Conservation (phyloP, 2,329 filamentous ascomycete species). For the Calonectria crousiana region DNA sequence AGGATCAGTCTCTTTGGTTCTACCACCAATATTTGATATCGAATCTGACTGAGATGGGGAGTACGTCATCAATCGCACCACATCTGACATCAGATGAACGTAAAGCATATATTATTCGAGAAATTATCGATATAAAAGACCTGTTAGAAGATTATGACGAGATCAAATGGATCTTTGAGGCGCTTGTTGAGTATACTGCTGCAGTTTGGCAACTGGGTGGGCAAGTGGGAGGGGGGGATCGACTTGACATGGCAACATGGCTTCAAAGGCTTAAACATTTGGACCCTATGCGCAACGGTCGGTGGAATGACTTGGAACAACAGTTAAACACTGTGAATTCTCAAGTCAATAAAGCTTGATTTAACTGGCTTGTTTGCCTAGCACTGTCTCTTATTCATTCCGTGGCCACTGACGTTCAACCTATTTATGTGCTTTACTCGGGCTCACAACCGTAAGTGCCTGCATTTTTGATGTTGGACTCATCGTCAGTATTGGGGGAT, state of each 20-base stretch:
- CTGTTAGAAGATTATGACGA: conserved; percentile 69
- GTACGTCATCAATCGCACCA: conserved; percentile 71
- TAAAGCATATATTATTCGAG: conserved; percentile 72
- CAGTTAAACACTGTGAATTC: conserved; percentile 42
- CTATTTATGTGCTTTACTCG: neutral
- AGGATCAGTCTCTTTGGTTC: conserved; percentile 97
- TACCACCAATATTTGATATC: conserved; percentile 92
- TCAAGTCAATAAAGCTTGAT: neutral
- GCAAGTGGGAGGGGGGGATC: conserved; percentile 56
- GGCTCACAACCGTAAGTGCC: neutral
- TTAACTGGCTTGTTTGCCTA: too few species aligned
- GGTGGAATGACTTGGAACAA: conserved; percentile 79
- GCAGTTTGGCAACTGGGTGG: conserved; percentile 67
- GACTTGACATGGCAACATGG: conserved; percentile 66
- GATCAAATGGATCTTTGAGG: conserved; percentile 89
- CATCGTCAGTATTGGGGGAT: neutral
- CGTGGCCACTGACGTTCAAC: neutral
- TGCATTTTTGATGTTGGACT: neutral
- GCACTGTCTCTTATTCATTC: too few species aligned
- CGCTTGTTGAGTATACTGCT: conserved; percentile 80
- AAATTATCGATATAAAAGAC: conserved; percentile 81
- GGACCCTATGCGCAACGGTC: conserved; percentile 79
- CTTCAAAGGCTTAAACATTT: conserved; percentile 74
- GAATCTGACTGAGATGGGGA: conserved; percentile 67
- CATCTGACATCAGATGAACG: conserved; percentile 73